Evolutionary conservation across 352 stramenopile species (phyloP).

Genomic region (Aphanomyces euteiches): DNA sequence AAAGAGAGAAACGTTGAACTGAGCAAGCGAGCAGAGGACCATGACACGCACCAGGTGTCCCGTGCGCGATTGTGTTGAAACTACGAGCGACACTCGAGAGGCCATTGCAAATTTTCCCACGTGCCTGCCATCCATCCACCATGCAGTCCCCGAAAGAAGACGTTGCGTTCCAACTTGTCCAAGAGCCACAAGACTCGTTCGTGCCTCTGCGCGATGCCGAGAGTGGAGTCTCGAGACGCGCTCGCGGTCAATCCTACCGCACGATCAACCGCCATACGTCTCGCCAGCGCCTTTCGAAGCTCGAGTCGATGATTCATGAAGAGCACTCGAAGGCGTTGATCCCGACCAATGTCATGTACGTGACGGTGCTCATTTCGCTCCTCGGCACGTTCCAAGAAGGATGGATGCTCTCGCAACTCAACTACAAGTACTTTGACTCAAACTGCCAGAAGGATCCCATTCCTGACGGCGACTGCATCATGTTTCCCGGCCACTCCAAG

Average conservation of each 20-base stretch:
- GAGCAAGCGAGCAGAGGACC: too few relatives aligned
- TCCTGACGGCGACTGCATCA: slow-evolving; percentile 31
- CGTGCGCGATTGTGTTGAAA: too few relatives aligned
- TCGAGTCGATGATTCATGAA: slow-evolving; percentile 21
- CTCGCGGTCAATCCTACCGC: background rate
- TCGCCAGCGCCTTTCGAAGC: slow-evolving; percentile 6
- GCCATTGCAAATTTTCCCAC: too few relatives aligned
- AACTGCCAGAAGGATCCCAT: slow-evolving; percentile 6
- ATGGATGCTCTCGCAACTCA: slow-evolving; percentile 61
- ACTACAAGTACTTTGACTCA: slow-evolving; percentile 52
- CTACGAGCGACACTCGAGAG: too few relatives aligned
- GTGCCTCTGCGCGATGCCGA: too few relatives aligned
- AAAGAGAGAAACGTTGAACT: too few relatives aligned
- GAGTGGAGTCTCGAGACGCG: too few relatives aligned
- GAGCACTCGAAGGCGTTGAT: slow-evolving; percentile 25
- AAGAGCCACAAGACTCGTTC: too few relatives aligned
- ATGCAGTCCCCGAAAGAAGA: too few relatives aligned
- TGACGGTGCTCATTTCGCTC: slow-evolving; percentile 47
- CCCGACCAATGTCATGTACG: slow-evolving; percentile 37
- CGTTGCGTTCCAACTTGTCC: too few relatives aligned
- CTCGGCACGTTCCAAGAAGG: slow-evolving; percentile 53
- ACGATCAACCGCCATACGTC: slow-evolving; percentile 18
- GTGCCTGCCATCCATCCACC: too few relatives aligned
- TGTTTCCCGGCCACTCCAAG: slow-evolving; percentile 41
- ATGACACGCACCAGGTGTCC: too few relatives aligned